Evolutionary conservation across 2,329 filamentous ascomycete genomes (phyloP).

Genomic region (Grosmannia penicillata): DNA sequence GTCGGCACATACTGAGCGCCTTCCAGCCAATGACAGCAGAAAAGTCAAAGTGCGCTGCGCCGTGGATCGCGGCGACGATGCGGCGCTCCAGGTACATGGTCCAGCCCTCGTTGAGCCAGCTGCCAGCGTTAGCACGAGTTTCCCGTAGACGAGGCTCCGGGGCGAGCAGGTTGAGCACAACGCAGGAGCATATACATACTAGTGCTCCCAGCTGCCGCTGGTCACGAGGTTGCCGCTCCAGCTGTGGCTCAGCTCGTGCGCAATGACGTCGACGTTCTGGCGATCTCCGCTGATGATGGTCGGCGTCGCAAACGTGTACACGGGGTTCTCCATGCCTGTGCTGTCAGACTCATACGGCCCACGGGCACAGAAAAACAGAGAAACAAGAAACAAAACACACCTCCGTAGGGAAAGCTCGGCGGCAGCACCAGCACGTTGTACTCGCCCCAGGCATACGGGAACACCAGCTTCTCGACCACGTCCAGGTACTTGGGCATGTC

Average conservation of each 20-base stretch:
- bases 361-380: too few relatives aligned
- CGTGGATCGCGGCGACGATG: conserved; percentile 63
- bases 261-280: conserved; percentile 92
- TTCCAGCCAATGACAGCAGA: conserved; percentile 96
- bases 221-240: conserved; percentile 85
- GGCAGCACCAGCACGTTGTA: conserved; percentile 90
- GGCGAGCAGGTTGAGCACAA: background rate
- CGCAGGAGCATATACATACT: conserved; percentile 27
- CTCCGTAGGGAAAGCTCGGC: conserved; percentile 79
- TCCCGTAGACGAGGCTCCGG: too few relatives aligned
- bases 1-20: conserved; percentile 42
- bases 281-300: conserved; percentile 84
- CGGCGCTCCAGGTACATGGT: conserved; percentile 88
- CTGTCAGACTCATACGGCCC: too few relatives aligned
- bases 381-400: conserved; percentile 24
- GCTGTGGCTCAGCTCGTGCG: conserved; percentile 62
- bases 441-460: conserved; percentile 83
- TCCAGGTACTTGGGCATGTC: conserved; percentile 90
- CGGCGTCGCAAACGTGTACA: conserved; percentile 90
- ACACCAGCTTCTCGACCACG: conserved; percentile 66
- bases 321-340: conserved; percentile 72
- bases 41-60: conserved; percentile 78
- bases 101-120: conserved; percentile 70
- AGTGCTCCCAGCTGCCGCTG: conserved; percentile 70
- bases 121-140: conserved; percentile 14